These are phyloP conservation scores for Cnidoscolus chayamansa DNA, from an alignment of 441 rosid genomes.

Conservation along the genomic window DNA sequence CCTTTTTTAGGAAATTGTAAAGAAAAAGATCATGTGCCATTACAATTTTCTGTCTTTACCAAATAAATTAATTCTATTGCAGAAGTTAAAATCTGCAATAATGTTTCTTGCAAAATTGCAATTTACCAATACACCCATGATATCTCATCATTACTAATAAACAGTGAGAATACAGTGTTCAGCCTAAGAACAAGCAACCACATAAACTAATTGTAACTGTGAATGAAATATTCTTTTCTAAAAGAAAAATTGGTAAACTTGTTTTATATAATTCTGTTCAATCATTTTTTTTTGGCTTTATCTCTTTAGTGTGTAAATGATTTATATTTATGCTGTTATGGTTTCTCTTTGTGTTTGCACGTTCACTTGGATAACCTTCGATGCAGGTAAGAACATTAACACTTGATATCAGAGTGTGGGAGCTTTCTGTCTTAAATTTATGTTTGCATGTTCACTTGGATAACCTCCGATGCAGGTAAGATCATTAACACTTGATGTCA, in stretches of 20 bases:
- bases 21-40: neutral
- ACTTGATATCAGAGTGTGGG: slow-evolving; percentile 97
- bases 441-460: slow-evolving; percentile 9
- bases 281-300: neutral
- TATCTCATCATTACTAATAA: neutral
- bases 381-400: slow-evolving; percentile 90
- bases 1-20: neutral
- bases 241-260: neutral
- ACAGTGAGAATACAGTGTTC: neutral
- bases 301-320: slow-evolving; percentile 1
- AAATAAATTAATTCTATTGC: neutral
- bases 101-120: neutral
- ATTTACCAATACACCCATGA: neutral
- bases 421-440: slow-evolving; percentile 68
- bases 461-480: slow-evolving; percentile 64
- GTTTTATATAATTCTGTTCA: neutral
- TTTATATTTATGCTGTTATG: slow-evolving; percentile 1
- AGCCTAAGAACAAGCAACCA: neutral
- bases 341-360: neutral
- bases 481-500: slow-evolving; percentile 93
- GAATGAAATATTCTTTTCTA: neutral
- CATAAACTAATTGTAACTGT: neutral
- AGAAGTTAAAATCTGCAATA: slow-evolving; percentile 7
- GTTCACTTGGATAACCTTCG: slow-evolving; percentile 21
- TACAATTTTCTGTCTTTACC: neutral